Conservation (phyloP, 2,329 filamentous ascomycete genomes). For the Verticillium klebahnii region DNA sequence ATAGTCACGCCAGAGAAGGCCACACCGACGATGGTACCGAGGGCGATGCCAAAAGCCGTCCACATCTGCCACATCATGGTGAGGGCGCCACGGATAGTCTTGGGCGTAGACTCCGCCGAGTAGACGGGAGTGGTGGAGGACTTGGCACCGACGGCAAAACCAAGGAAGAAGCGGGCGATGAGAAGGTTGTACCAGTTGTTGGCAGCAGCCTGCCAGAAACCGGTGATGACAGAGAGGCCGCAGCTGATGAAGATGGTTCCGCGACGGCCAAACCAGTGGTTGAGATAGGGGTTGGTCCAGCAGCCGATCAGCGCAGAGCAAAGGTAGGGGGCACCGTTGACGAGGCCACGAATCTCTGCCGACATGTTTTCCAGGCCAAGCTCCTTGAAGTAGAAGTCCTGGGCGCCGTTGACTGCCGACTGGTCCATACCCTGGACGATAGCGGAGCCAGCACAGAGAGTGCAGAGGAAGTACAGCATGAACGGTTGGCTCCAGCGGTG, state of each 20-base stretch:
- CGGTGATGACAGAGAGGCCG: conserved; percentile 42
- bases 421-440: conserved; percentile 65
- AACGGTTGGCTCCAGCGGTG: conserved; percentile 27
- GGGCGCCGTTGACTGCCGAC: conserved; percentile 60
- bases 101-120: conserved; percentile 30
- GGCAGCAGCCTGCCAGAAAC: conserved; percentile 50
- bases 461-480: conserved; percentile 29
- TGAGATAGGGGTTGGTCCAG: conserved; percentile 38
- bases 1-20: conserved; percentile 22
- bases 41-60: conserved; percentile 30
- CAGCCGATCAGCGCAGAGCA: conserved; percentile 35
- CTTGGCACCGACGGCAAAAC: conserved; percentile 32
- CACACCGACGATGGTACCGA: conserved; percentile 32
- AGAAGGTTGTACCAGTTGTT: conserved; percentile 28
- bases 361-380: conserved; percentile 22
- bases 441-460: conserved; percentile 35
- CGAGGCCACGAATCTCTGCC: conserved; percentile 45
- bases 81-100: conserved; percentile 31
- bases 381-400: conserved; percentile 38
- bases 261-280: conserved; percentile 57
- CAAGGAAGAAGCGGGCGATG: conserved; percentile 27
- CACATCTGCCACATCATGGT: conserved; percentile 31
- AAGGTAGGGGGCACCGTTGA: conserved; percentile 53
- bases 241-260: conserved; percentile 63
- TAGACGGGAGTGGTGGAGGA: conserved; percentile 29